Evolutionary conservation across 371 early-diverging fungal genomes (phyloP).

Genomic region (Furculomyces boomerangus): DNA sequence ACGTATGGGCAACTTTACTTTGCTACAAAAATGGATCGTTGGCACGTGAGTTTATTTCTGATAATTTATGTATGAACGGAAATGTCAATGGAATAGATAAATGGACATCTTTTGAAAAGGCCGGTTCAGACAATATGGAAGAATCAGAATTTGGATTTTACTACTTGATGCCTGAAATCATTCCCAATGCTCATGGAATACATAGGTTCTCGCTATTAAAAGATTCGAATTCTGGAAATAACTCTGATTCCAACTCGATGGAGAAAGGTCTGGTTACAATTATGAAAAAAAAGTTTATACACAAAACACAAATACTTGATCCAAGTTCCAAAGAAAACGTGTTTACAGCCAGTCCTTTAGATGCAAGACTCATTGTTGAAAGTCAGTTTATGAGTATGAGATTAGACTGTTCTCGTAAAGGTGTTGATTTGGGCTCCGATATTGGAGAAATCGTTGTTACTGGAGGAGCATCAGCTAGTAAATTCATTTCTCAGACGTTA

Average conservation of each 20-base stretch:
- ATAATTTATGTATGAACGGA: constrained; percentile 21
- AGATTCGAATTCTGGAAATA: too few species aligned
- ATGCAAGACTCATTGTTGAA: constrained; percentile 50
- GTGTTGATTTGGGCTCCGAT: constrained; percentile 1
- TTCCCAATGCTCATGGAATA: constrained; percentile 49
- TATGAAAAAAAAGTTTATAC: neutral
- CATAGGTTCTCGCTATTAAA: constrained; percentile 41
- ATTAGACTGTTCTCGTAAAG: constrained; percentile 15
- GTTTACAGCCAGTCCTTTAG: constrained; percentile 4
- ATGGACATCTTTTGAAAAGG: constrained; percentile 40
- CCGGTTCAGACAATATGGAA: constrained; percentile 7
- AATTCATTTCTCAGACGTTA: constrained; percentile 31
- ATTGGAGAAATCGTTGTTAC: constrained; percentile 35
- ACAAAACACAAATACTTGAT: neutral
- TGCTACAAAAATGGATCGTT: constrained; percentile 73
- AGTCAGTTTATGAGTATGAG: constrained; percentile 58
- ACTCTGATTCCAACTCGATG: too few species aligned
- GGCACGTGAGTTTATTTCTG: constrained; percentile 49
- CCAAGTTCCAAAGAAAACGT: neutral
- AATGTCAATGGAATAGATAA: constrained; percentile 5
- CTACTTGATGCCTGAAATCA: constrained; percentile 53
- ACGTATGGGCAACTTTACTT: constrained; percentile 50
- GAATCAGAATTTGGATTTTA: constrained; percentile 39
- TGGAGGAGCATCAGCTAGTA: constrained; percentile 57
- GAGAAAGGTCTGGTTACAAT: constrained; percentile 5